A percentile compares a stretch with the other conserved stretches of the same genome.
These are phyloP conservation scores for Mortierella claussenii DNA, from an alignment of 192 early-diverging fungal species.

Conservation along the genomic window DNA sequence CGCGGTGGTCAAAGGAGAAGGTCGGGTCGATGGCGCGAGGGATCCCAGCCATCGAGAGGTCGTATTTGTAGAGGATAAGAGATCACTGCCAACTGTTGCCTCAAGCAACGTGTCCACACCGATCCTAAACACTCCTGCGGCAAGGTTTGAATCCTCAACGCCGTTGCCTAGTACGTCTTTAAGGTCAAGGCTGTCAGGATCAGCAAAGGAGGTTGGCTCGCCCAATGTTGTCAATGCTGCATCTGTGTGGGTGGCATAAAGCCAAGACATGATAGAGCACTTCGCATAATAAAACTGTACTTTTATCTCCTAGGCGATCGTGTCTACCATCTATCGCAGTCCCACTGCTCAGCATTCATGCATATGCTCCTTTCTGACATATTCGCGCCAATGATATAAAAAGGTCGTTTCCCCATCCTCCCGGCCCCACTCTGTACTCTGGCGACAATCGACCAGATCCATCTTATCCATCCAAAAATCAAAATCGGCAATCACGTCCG, in stretches of 20 bases:
- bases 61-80: constrained; percentile 42
- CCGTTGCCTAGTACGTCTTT: background rate
- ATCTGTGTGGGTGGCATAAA: constrained; percentile 23
- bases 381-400: constrained; percentile 51
- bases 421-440: constrained; percentile 42
- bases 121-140: background rate
- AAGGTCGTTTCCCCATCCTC: constrained; percentile 52
- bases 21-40: constrained; percentile 37
- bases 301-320: constrained; percentile 4
- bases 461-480: constrained; percentile 58
- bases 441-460: constrained; percentile 49
- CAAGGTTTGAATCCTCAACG: constrained; percentile 4
- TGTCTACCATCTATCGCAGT: too few species aligned
- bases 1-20: constrained; percentile 45
- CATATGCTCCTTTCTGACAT: constrained; percentile 45
- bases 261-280: background rate
- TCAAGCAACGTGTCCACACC: background rate
- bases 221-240: background rate
- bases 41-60: constrained; percentile 39
- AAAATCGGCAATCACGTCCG: constrained; percentile 59
- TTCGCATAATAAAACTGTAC: background rate
- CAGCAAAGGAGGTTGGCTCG: constrained; percentile 5
- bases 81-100: constrained; percentile 1
- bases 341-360: constrained; percentile 1
- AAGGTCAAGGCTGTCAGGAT: background rate